Conservation (phyloP, 2,329 filamentous ascomycete species). For the Trichoderma gracile region DNA sequence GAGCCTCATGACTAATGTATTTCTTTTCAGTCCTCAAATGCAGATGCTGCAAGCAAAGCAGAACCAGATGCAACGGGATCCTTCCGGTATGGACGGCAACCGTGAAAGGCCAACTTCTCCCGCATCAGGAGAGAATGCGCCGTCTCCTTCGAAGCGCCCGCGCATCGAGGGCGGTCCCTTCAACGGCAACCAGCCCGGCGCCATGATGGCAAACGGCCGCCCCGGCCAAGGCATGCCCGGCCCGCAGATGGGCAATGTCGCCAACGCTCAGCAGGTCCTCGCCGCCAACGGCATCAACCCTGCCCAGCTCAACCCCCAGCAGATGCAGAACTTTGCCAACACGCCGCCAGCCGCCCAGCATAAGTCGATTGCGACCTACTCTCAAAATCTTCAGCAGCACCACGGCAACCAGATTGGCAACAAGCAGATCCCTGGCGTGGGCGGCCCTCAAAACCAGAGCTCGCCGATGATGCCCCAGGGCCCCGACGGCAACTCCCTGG, state of each 20-base stretch:
- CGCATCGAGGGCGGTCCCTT: conserved; percentile 72
- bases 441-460: conserved; percentile 71
- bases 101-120: conserved; percentile 81
- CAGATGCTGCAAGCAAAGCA: conserved; percentile 74
- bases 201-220: conserved; percentile 73
- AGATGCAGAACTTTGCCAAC: conserved; percentile 66
- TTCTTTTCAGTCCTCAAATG: conserved; percentile 61
- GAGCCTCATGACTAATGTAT: neutral
- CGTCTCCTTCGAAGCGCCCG: conserved; percentile 87
- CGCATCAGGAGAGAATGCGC: conserved; percentile 79
- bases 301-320: conserved; percentile 69
- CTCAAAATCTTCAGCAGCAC: conserved; percentile 79
- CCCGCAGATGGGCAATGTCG: conserved; percentile 62
- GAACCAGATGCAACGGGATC: conserved; percentile 83
- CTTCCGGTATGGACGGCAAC: conserved; percentile 82
- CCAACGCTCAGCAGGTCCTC: conserved; percentile 58
- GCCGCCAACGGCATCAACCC: conserved; percentile 73
- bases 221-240: conserved; percentile 70
- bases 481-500: conserved; percentile 61
- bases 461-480: conserved; percentile 80
- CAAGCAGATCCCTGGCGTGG: conserved; percentile 73
- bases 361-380: conserved; percentile 86
- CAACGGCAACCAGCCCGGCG: conserved; percentile 65
- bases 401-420: conserved; percentile 76
- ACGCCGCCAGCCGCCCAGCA: conserved; percentile 64